Evolutionary conservation across 441 rosid species (phyloP).

Genomic region (Euphorbia schlechtendalii): DNA sequence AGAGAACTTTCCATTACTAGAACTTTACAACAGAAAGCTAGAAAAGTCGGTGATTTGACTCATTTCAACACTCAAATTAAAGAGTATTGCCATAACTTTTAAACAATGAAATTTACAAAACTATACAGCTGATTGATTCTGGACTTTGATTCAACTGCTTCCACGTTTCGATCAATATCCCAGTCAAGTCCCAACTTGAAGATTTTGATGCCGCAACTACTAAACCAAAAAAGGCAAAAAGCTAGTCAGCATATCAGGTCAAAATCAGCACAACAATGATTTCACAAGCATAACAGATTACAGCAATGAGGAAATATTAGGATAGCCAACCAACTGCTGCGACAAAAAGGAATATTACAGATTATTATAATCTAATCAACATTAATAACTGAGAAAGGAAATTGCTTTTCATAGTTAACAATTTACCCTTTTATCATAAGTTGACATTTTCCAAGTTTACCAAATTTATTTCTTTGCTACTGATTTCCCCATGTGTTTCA

Average conservation of each 20-base stretch:
- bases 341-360: no score
- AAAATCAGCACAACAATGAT: neutral
- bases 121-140: neutral
- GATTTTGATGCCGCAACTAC: conserved; percentile 17
- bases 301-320: no score
- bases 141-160: neutral
- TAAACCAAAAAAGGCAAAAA: neutral
- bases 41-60: neutral
- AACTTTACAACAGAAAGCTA: neutral
- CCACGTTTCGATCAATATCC: conserved; percentile 3
- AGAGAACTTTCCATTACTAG: neutral
- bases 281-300: neutral
- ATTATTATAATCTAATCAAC: no score
- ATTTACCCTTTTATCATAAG: neutral
- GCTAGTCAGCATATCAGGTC: conserved; percentile 8
- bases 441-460: neutral
- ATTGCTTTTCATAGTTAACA: neutral
- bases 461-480: neutral
- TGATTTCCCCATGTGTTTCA: neutral
- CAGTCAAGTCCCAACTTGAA: conserved; percentile 1
- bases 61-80: no score
- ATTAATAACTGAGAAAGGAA: no score
- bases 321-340: no score
- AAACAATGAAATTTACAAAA: neutral
- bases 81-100: neutral